phyloP scores from a whole-genome alignment of 257 asterid genomes.

The Forsythia viridissima region DNA sequence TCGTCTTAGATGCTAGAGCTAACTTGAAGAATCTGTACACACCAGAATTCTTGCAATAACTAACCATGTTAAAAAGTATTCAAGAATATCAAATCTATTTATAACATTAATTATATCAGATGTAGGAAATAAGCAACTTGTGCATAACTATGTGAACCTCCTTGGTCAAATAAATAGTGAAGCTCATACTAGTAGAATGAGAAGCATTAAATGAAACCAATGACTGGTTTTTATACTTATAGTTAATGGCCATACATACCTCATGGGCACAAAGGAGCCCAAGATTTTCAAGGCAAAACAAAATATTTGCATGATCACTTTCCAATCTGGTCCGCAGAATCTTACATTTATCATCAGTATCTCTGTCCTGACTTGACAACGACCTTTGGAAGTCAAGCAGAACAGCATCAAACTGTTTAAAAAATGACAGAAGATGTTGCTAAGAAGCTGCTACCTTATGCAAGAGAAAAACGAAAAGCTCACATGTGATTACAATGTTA shows the following conservation, averaged over 20 bases:
- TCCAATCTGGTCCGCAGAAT: conserved; percentile 49
- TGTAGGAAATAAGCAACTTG: background rate
- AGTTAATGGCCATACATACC: conserved; percentile 38
- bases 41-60: background rate
- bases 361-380: conserved; percentile 31
- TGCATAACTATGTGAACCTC: background rate
- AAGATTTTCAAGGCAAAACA: conserved; percentile 75
- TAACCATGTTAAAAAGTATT: background rate
- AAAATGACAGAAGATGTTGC: conserved; percentile 1
- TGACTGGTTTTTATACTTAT: conserved; percentile 4
- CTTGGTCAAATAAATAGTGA: background rate
- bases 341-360: conserved; percentile 34
- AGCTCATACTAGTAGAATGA: conserved; percentile 8
- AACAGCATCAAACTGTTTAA: conserved; percentile 57
- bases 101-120: background rate
- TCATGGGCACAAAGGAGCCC: conserved; percentile 80
- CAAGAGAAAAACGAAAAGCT: background rate
- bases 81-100: background rate
- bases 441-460: conserved; percentile 13
- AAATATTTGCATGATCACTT: conserved; percentile 46
- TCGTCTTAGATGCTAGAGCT: background rate
- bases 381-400: conserved; percentile 47
- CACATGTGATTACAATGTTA: background rate
- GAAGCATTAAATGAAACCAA: conserved; percentile 2
- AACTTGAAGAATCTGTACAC: background rate